Conservation (phyloP, 495 filamentous ascomycete species). For the Penicillium maclennaniae region DNA sequence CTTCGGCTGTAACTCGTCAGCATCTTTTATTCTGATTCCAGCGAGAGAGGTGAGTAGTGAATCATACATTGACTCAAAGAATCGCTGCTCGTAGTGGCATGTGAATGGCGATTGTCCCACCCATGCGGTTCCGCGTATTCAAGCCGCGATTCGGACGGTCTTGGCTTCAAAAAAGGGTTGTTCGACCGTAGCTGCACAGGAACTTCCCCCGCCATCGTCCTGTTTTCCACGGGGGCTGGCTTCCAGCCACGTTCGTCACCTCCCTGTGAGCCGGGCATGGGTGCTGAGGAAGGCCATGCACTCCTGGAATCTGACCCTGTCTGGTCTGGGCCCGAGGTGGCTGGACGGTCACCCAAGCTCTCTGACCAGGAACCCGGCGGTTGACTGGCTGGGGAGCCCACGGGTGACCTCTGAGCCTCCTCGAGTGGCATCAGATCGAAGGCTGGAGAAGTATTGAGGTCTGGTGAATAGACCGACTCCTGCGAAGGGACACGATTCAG, state of each 20-base stretch:
- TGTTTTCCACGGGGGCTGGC: slow-evolving; percentile 2
- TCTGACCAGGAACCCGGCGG: slow-evolving; percentile 36
- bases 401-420: slow-evolving; percentile 41
- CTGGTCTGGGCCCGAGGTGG: slow-evolving; percentile 7
- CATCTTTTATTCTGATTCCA: background rate
- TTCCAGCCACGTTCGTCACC: slow-evolving; percentile 26
- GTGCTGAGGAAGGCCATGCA: slow-evolving; percentile 21
- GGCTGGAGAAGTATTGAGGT: slow-evolving; percentile 42
- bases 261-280: slow-evolving; percentile 27
- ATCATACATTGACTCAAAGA: slow-evolving; percentile 34
- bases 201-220: slow-evolving; percentile 23
- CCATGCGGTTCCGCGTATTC: slow-evolving; percentile 24
- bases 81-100: slow-evolving; percentile 24
- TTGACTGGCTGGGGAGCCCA: slow-evolving; percentile 28
- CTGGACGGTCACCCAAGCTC: slow-evolving; percentile 24
- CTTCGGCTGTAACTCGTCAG: slow-evolving; percentile 32
- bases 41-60: background rate
- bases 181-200: slow-evolving; percentile 40
- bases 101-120: slow-evolving; percentile 22
- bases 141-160: slow-evolving; percentile 14
- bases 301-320: slow-evolving; percentile 9
- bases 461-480: slow-evolving; percentile 41
- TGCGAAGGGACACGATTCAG: slow-evolving; percentile 31
- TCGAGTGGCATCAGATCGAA: slow-evolving; percentile 45
- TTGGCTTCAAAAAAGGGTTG: slow-evolving; percentile 41